A percentile compares a stretch with the other conserved stretches of the same genome.
Evolutionary conservation across 129 eudicot genomes (phyloP).

Genomic region (Lonicera japonica): DNA sequence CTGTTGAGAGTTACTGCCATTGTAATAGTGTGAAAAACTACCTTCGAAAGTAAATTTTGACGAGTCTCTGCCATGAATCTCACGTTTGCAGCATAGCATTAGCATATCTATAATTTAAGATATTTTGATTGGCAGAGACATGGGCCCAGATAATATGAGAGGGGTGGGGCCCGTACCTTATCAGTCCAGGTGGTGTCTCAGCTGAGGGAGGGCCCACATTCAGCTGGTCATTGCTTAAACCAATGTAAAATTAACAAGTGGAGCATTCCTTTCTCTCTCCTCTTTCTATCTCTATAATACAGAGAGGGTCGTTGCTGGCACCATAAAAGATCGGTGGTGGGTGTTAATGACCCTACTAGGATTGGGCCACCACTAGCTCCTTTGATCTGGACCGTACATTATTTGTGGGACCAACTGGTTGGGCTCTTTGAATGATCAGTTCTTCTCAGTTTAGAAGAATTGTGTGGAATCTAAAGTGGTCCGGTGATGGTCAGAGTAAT

Average conservation of each 20-base stretch:
- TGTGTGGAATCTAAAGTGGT: neutral
- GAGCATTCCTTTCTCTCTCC: constrained; percentile 52
- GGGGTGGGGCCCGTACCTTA: constrained; percentile 62
- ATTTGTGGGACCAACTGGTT: neutral
- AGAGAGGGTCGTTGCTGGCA: constrained; percentile 36
- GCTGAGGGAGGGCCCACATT: constrained; percentile 51
- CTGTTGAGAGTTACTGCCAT: constrained; percentile 1
- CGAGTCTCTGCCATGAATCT: neutral
- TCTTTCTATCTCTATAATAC: constrained; percentile 27
- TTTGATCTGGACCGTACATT: constrained; percentile 55
- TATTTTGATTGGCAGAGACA: constrained; percentile 8
- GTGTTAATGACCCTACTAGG: constrained; percentile 44
- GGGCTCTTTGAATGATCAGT: constrained; percentile 1
- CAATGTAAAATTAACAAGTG: constrained; percentile 50
- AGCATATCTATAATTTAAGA: constrained; percentile 1
- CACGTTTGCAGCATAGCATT: constrained; percentile 15
- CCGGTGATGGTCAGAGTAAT: no score
- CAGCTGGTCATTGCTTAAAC: constrained; percentile 32
- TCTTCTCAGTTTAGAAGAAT: neutral
- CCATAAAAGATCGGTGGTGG: constrained; percentile 52
- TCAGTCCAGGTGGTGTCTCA: constrained; percentile 92
- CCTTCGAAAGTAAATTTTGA: neutral
- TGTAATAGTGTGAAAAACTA: neutral
- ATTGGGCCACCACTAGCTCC: constrained; percentile 26
- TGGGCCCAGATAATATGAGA: constrained; percentile 20